Evolutionary conservation across 306 rosid genomes (phyloP), one percentile per base, ranked within the genome.

Genomic region (Fragaria iinumae): DNA sequence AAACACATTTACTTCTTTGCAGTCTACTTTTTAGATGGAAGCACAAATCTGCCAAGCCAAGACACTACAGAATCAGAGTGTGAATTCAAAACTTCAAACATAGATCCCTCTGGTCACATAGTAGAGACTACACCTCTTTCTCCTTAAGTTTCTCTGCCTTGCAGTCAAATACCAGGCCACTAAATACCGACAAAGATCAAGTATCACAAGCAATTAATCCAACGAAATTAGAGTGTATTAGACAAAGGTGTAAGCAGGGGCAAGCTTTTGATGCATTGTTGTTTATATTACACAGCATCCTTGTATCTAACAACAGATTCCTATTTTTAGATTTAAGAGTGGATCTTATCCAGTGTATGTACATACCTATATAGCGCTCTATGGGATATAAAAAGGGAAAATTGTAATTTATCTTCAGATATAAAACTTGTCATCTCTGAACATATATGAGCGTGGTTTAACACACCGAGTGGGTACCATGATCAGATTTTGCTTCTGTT

Each of bases 401-500:
- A 0, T 2, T 38, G 71, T 0, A 20, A 38, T 9, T 67, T 8
- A 38, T 4, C 17, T 6, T 14, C 39, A 53, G 60, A 53, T 5
- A 55, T 55, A n/a, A 6, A 0, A 55, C 13, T 21, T 4, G 34
- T 57, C 16, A 57, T 11, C 16, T 4, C 16, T 23, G 5, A 57
- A 57, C 16, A 21, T 23, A 21, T 57, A 23, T 21, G 29, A 14
- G 4, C 13, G 39, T 36, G 39, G 39, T 11, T 62, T 27, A 13
- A 5, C 39, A 18, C n/a, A 63, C 17, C 2, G 29, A 44, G 5
- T 41, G 17, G 29, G 63, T 38, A 8, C 32, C n/a, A 29, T 7
- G 47, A 47, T 53, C 74, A 44, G 38, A 17, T 47, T 21, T 21
- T 21, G 63, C 12, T 55, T 75, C 75, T 48, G 34, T 63, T 74